A percentile compares a stretch with the other conserved stretches of the same genome.
Conservation (phyloP, 2,329 filamentous ascomycete genomes). For the Exophiala xenobiotica region DNA sequence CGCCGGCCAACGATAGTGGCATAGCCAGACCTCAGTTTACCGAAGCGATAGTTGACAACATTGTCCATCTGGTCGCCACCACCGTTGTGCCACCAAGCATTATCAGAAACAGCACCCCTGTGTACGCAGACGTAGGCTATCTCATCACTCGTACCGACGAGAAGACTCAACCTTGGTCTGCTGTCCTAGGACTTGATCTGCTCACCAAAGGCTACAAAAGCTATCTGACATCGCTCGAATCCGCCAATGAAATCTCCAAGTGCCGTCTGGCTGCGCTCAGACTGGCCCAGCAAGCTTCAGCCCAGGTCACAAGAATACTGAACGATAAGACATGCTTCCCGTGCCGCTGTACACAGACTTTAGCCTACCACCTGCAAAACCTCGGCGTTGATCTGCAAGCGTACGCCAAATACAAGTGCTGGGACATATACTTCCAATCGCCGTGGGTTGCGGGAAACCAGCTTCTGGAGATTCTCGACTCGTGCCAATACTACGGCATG, state of each 20-base stretch:
- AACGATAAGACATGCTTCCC: constrained; percentile 31
- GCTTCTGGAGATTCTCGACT: constrained; percentile 33
- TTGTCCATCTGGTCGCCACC: constrained; percentile 24
- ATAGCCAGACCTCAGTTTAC: constrained; percentile 4
- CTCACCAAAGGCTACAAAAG: constrained; percentile 27
- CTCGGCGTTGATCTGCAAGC: constrained; percentile 27
- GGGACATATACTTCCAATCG: constrained; percentile 34
- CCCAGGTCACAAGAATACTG: constrained; percentile 24
- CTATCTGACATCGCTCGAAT: constrained; percentile 20
- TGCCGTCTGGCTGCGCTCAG: constrained; percentile 31
- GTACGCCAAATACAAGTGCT: constrained; percentile 30
- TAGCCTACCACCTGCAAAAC: constrained; percentile 32
- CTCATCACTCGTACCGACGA: constrained; percentile 22
- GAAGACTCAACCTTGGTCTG: constrained; percentile 21
- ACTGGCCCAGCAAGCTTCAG: constrained; percentile 30
- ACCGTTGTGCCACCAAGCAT: constrained; percentile 14
- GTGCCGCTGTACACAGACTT: constrained; percentile 32
- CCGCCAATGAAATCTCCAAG: constrained; percentile 12
- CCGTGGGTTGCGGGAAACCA: constrained; percentile 34
- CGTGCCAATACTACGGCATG: constrained; percentile 33
- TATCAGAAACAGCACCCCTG: constrained; percentile 22
- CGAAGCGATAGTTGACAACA: constrained; percentile 28
- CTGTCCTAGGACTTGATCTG: constrained; percentile 28
- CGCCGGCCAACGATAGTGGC: not conserved
- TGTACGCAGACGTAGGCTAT: constrained; percentile 28